Evolutionary conservation across 768 basidiomycete genomes (phyloP).

Genomic region (Suillus paluster): DNA sequence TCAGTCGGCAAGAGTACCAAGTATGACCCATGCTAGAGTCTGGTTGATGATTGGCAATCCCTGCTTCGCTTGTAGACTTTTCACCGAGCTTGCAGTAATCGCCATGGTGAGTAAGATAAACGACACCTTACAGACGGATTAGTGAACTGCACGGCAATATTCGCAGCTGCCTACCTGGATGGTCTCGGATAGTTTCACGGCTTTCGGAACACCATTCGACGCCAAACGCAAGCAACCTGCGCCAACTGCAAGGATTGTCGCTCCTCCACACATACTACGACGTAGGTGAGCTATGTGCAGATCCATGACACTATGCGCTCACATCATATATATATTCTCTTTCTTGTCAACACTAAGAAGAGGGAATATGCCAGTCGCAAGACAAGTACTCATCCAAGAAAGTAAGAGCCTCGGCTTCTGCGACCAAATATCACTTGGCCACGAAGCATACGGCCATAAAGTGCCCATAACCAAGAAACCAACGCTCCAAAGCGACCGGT

Average conservation of each 20-base stretch:
- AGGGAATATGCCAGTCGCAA: slow-evolving; percentile 68
- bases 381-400: slow-evolving; percentile 55
- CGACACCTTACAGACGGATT: slow-evolving; percentile 37
- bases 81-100: slow-evolving; percentile 62
- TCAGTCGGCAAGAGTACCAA: slow-evolving; percentile 47
- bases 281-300: slow-evolving; percentile 14
- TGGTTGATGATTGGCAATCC: slow-evolving; percentile 70
- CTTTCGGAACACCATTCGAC: neutral
- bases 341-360: slow-evolving; percentile 72
- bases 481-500: slow-evolving; percentile 73
- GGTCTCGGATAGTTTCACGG: slow-evolving; percentile 8
- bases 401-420: slow-evolving; percentile 31
- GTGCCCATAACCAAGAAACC: slow-evolving; percentile 64
- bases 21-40: slow-evolving; percentile 62
- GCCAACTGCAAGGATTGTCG: slow-evolving; percentile 45
- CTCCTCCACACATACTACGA: slow-evolving; percentile 52
- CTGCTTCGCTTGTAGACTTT: slow-evolving; percentile 62
- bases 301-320: slow-evolving; percentile 27
- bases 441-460: slow-evolving; percentile 64
- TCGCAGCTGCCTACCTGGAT: slow-evolving; percentile 27
- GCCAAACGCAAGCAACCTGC: slow-evolving; percentile 18
- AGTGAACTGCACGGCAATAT: neutral
- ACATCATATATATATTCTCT: slow-evolving; percentile 68
- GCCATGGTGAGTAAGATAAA: slow-evolving; percentile 52
- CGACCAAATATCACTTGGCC: slow-evolving; percentile 42